Conservation (phyloP, 352 stramenopile genomes). For the Phytopythium kandeliae region DNA sequence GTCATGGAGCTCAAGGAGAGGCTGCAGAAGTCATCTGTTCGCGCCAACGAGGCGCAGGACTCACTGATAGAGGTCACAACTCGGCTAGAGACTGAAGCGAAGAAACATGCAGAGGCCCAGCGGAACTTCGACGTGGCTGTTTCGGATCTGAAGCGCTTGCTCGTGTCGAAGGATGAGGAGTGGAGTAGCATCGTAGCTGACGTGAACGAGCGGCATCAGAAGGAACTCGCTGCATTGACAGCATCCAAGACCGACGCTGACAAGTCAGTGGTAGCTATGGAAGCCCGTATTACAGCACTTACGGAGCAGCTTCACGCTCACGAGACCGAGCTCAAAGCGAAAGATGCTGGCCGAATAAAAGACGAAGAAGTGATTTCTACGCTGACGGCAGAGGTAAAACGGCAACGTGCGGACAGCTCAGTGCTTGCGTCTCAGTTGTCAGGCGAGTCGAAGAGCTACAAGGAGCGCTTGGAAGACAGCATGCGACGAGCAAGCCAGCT, state of each 20-base stretch:
- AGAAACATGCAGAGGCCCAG: slow-evolving; percentile 14
- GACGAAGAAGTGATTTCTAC: slow-evolving; percentile 4
- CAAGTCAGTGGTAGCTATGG: slow-evolving; percentile 6
- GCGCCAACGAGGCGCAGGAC: slow-evolving; percentile 18
- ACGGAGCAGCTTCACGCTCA: slow-evolving; percentile 7
- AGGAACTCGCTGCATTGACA: slow-evolving; percentile 11
- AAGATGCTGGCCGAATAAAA: slow-evolving; percentile 5
- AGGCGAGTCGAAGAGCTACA: slow-evolving; percentile 18
- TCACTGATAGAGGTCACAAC: slow-evolving; percentile 22
- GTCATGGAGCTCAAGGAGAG: slow-evolving; percentile 25
- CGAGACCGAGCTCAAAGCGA: slow-evolving; percentile 3
- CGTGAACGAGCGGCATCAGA: slow-evolving; percentile 10
- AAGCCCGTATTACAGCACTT: slow-evolving; percentile 16
- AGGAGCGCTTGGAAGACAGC: slow-evolving; percentile 27
- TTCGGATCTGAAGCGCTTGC: slow-evolving; percentile 6
- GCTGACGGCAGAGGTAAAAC: slow-evolving; percentile 13
- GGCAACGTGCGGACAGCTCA: slow-evolving; percentile 13
- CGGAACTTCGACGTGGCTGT: slow-evolving; percentile 5
- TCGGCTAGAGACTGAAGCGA: slow-evolving; percentile 19
- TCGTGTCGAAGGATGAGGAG: slow-evolving; percentile 12
- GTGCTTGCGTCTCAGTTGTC: slow-evolving; percentile 12
- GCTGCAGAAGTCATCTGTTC: slow-evolving; percentile 11
- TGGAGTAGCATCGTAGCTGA: slow-evolving; percentile 9
- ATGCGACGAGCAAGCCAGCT: slow-evolving; percentile 26
- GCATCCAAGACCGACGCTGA: slow-evolving; percentile 14